A percentile compares a stretch with the other conserved stretches of the same genome.
Conservation (phyloP, 2,329 filamentous ascomycete species). For the Fusarium sp. region DNA sequence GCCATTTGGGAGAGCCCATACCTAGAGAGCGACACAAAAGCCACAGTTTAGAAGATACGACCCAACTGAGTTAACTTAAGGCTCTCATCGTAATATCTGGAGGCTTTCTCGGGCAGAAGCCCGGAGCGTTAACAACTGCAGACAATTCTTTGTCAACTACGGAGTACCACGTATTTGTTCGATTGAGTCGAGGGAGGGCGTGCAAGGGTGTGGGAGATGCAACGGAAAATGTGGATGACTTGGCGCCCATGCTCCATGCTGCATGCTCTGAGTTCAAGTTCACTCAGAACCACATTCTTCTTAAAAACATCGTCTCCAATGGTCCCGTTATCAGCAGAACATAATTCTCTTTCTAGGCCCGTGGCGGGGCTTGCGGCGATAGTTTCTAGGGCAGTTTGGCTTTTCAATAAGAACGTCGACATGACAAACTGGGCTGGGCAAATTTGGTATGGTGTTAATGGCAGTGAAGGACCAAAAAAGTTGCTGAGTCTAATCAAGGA, state of each 20-base stretch:
- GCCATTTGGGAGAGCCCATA: background rate
- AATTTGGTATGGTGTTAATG: constrained; percentile 4
- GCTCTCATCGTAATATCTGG: constrained; percentile 4
- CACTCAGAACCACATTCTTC: constrained; percentile 22
- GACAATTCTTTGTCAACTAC: constrained; percentile 16
- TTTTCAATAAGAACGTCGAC: constrained; percentile 16
- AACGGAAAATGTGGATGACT: constrained; percentile 45
- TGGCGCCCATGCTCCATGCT: constrained; percentile 39
- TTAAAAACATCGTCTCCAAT: constrained; percentile 11
- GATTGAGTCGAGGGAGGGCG: constrained; percentile 41
- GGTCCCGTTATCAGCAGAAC: background rate
- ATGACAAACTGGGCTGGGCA: constrained; percentile 9
- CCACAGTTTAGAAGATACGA: background rate
- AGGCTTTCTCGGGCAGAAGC: constrained; percentile 8
- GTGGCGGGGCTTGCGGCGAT: background rate
- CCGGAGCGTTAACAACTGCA: constrained; percentile 10
- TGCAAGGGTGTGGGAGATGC: constrained; percentile 42
- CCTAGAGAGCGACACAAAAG: constrained; percentile 6
- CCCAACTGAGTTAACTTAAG: background rate
- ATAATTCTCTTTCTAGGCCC: background rate
- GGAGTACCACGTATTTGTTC: background rate
- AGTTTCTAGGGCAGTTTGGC: background rate
- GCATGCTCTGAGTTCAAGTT: constrained; percentile 26
- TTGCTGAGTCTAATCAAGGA: constrained; percentile 11
- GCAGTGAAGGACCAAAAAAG: constrained; percentile 9